phyloP scores from a whole-genome alignment of 1,139 yeast genomes.

The Groenewaldozyma auringiensis region DNA sequence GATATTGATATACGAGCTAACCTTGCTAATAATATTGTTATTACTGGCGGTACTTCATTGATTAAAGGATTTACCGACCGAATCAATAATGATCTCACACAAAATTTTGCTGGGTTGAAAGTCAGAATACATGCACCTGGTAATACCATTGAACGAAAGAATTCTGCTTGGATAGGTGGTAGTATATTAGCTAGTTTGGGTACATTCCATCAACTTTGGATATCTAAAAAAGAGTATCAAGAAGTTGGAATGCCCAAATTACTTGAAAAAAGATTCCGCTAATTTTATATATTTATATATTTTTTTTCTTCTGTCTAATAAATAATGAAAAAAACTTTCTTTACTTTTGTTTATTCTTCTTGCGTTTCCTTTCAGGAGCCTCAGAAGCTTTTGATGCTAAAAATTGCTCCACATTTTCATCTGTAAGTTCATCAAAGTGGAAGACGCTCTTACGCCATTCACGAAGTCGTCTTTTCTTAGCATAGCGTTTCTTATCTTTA shows the following conservation, averaged over 20 bases:
- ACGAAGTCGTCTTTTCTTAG: conserved; percentile 72
- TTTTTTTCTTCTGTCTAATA: conserved; percentile 1
- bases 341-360: conserved; percentile 7
- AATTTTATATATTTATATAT: conserved; percentile 2
- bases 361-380: conserved; percentile 13
- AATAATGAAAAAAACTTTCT: background rate
- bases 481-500: conserved; percentile 76
- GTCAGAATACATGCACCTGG: conserved; percentile 86
- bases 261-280: conserved; percentile 26
- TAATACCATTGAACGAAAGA: conserved; percentile 70
- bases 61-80: conserved; percentile 86
- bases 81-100: conserved; percentile 63
- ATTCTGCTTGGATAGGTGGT: conserved; percentile 94
- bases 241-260: conserved; percentile 86
- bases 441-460: conserved; percentile 90
- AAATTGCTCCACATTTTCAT: conserved; percentile 20
- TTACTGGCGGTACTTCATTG: conserved; percentile 84
- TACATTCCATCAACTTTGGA: conserved; percentile 97
- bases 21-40: conserved; percentile 82
- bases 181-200: conserved; percentile 87
- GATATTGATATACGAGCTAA: conserved; percentile 91
- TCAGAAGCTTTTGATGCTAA: conserved; percentile 6
- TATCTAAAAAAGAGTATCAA: conserved; percentile 79
- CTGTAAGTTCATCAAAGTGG: conserved; percentile 49
- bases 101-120: conserved; percentile 81